These are phyloP conservation scores for Ceratobasidium sp. DNA, from an alignment of 1,284 basidiomycete species.

Conservation along the genomic window DNA sequence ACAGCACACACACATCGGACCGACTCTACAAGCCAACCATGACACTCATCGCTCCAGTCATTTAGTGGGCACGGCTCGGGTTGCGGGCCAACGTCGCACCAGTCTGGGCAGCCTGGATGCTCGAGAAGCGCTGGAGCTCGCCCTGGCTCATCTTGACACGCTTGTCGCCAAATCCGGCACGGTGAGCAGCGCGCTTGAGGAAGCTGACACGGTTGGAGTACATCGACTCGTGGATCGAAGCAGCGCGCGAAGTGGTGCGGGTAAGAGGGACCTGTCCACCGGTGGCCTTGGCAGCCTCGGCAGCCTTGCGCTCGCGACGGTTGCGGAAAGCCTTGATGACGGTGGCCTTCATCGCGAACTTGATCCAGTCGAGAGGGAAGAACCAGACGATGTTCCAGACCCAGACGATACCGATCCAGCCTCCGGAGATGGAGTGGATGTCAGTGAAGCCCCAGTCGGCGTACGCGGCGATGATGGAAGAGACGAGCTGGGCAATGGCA, in stretches of 20 bases:
- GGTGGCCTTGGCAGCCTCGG: constrained; percentile 58
- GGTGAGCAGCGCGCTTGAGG: constrained; percentile 84
- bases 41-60: constrained; percentile 16
- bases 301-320: constrained; percentile 65
- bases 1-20: not conserved
- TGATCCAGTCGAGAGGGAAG: constrained; percentile 93
- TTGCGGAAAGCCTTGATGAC: constrained; percentile 84
- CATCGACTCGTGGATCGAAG: constrained; percentile 91
- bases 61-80: constrained; percentile 45
- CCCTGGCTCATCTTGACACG: constrained; percentile 77
- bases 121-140: constrained; percentile 84
- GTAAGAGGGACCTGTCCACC: constrained; percentile 78
- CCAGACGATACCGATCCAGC: constrained; percentile 98
- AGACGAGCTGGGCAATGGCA: constrained; percentile 91
- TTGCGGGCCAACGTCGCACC: constrained; percentile 77
- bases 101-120: constrained; percentile 81
- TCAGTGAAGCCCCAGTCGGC: constrained; percentile 92
- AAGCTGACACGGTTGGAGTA: constrained; percentile 94
- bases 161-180: constrained; percentile 77
- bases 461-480: constrained; percentile 94
- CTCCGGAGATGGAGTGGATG: constrained; percentile 80
- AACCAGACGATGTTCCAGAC: constrained; percentile 97
- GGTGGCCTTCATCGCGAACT: constrained; percentile 94
- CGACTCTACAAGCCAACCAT: constrained; percentile 13
- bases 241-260: constrained; percentile 87